Evolutionary conservation across 305 asterid genomes (phyloP).

Genomic region (Fraxinus sp.): DNA sequence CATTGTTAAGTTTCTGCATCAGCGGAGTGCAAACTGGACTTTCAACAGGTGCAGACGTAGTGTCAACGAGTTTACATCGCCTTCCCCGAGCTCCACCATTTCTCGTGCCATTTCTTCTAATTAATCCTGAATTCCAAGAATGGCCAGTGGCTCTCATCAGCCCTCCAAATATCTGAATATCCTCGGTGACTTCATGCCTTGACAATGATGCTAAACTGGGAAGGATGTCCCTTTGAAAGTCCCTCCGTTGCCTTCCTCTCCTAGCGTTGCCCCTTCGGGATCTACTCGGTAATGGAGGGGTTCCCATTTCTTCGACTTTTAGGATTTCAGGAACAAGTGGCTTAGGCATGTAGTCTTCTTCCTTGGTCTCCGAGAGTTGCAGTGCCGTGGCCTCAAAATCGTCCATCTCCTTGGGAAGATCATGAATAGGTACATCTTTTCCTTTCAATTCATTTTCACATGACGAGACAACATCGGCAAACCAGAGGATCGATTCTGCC

Average conservation of each 20-base stretch:
- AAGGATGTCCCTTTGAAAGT: slow-evolving; percentile 86
- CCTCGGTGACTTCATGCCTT: slow-evolving; percentile 90
- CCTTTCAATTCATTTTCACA: slow-evolving; percentile 31
- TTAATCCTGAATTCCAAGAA: slow-evolving; percentile 57
- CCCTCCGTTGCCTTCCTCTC: slow-evolving; percentile 92
- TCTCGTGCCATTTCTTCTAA: slow-evolving; percentile 63
- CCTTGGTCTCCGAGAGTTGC: slow-evolving; percentile 56
- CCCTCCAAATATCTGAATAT: slow-evolving; percentile 83
- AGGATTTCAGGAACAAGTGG: slow-evolving; percentile 56
- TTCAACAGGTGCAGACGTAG: slow-evolving; percentile 21
- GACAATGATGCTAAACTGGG: slow-evolving; percentile 79
- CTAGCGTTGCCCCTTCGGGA: slow-evolving; percentile 76
- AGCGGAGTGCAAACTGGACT: slow-evolving; percentile 38
- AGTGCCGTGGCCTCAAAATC: slow-evolving; percentile 79
- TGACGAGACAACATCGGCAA: slow-evolving; percentile 50
- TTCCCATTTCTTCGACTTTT: slow-evolving; percentile 45
- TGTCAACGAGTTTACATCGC: slow-evolving; percentile 46
- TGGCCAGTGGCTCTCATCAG: slow-evolving; percentile 85
- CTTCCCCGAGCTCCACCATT: slow-evolving; percentile 65
- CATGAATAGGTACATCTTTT: slow-evolving; percentile 15
- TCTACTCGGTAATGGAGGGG: slow-evolving; percentile 27
- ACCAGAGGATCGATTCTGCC: slow-evolving; percentile 53
- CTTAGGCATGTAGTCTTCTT: slow-evolving; percentile 76
- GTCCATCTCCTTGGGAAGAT: slow-evolving; percentile 52
- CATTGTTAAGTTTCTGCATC: slow-evolving; percentile 41